Percentiles rank a stretch among this genome's conserved stretches.
Conservation (phyloP, 2,329 filamentous ascomycete genomes). For the Phialocephala subalpina region DNA sequence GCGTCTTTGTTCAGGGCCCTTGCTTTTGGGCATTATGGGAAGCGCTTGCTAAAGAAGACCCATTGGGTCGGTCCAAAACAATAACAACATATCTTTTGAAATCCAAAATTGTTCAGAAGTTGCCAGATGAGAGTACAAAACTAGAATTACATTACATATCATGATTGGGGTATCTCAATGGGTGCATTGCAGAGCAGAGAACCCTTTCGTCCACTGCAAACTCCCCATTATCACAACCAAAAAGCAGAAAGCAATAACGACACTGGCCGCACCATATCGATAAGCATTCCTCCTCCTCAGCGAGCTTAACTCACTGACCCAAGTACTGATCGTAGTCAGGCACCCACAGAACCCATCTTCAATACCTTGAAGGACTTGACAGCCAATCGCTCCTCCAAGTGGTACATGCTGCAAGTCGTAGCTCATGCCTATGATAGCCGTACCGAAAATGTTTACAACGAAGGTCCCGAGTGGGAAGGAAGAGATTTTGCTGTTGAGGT, state of each 20-base stretch:
- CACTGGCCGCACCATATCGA: constrained; percentile 70
- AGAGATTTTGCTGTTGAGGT: constrained; percentile 71
- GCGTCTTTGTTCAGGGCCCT: too few species aligned
- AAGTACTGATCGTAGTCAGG: constrained; percentile 72
- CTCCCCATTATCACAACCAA: constrained; percentile 79
- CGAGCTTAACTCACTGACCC: constrained; percentile 66
- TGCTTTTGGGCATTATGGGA: too few species aligned
- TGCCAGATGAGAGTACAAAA: not conserved
- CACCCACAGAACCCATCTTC: constrained; percentile 75
- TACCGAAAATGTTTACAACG: constrained; percentile 80
- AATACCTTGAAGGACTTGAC: constrained; percentile 72
- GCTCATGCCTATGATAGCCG: constrained; percentile 75
- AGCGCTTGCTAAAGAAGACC: too few species aligned
- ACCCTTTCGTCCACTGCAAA: constrained; percentile 73
- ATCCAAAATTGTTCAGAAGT: not conserved
- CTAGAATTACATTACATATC: not conserved
- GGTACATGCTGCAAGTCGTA: constrained; percentile 80
- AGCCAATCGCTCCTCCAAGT: constrained; percentile 62
- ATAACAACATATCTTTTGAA: not conserved
- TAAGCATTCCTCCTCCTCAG: constrained; percentile 68
- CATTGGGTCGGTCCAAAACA: not conserved
- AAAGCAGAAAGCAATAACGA: constrained; percentile 63
- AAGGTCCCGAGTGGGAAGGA: constrained; percentile 90
- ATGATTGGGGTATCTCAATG: constrained; percentile 28
- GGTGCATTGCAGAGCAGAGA: constrained; percentile 45